Conservation (phyloP, 768 basidiomycete species). For the Gelatoporia subvermispora region DNA sequence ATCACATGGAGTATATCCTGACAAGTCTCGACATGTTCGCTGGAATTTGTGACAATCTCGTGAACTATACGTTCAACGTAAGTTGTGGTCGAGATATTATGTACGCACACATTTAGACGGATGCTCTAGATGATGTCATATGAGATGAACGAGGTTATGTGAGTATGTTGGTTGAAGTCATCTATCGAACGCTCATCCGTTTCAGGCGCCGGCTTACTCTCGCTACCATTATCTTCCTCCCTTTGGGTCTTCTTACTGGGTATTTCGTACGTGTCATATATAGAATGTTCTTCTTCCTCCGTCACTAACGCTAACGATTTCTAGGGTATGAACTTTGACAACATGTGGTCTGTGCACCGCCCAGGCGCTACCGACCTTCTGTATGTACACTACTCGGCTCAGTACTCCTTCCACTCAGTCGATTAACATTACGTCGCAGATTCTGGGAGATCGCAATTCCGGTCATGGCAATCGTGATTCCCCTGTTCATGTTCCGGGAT, state of each 20-base stretch:
- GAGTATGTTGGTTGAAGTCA: not conserved
- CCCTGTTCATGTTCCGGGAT: slow-evolving; percentile 42
- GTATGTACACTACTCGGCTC: slow-evolving; percentile 25
- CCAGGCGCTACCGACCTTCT: slow-evolving; percentile 39
- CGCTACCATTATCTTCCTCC: slow-evolving; percentile 62
- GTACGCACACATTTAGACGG: not conserved
- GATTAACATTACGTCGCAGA: slow-evolving; percentile 25
- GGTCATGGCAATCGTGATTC: slow-evolving; percentile 45
- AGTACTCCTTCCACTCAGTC: too few relatives aligned
- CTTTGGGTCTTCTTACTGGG: slow-evolving; percentile 59
- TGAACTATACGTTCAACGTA: slow-evolving; percentile 68
- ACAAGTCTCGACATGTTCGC: slow-evolving; percentile 67
- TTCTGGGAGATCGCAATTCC: slow-evolving; percentile 64
- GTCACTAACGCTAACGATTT: not conserved
- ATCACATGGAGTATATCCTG: slow-evolving; percentile 67
- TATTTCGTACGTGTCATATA: slow-evolving; percentile 47
- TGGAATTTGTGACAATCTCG: slow-evolving; percentile 59
- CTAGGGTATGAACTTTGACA: slow-evolving; percentile 59
- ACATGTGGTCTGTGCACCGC: slow-evolving; percentile 40
- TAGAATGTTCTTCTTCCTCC: not conserved
- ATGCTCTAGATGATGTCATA: slow-evolving; percentile 55
- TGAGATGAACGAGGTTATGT: slow-evolving; percentile 69
- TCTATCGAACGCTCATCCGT: not conserved
- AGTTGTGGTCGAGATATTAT: slow-evolving; percentile 16
- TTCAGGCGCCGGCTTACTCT: slow-evolving; percentile 43